Conservation (phyloP, 208 protist genomes). For the Leptomonas pyrrhocoris region DNA sequence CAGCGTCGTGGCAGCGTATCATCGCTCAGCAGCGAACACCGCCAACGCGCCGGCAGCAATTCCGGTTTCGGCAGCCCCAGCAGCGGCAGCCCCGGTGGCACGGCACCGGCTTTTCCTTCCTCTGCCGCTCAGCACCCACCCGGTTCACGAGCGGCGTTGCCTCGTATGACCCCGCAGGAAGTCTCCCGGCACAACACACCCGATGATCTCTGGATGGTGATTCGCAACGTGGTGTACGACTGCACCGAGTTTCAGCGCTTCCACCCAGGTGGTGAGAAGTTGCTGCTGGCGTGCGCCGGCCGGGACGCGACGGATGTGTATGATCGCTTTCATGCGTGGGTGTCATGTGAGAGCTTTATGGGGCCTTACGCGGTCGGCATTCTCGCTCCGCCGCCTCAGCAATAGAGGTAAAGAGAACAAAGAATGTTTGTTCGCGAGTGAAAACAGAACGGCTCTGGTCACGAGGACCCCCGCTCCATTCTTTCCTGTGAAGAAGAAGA, state of each 20-base stretch:
- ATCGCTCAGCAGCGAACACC: slow-evolving; percentile 1
- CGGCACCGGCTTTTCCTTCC: not conserved
- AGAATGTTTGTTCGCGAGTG: no score
- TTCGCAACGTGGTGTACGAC: slow-evolving; percentile 79
- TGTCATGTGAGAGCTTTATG: slow-evolving; percentile 70
- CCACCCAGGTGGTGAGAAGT: slow-evolving; percentile 70
- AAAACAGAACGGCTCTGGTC: no score
- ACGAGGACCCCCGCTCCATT: no score
- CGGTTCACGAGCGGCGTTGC: slow-evolving; percentile 21
- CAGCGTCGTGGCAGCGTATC: slow-evolving; percentile 10
- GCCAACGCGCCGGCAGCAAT: slow-evolving; percentile 1
- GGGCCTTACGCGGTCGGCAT: slow-evolving; percentile 57
- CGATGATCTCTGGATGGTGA: slow-evolving; percentile 81
- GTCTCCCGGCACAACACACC: slow-evolving; percentile 55
- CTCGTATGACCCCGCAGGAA: slow-evolving; percentile 47
- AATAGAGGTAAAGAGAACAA: not conserved
- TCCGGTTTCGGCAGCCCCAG: slow-evolving; percentile 10
- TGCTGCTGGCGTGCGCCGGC: slow-evolving; percentile 65
- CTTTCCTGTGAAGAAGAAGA: no score
- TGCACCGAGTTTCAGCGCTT: slow-evolving; percentile 69
- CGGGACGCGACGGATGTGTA: slow-evolving; percentile 72
- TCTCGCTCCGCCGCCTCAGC: slow-evolving; percentile 10
- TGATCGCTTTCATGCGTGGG: slow-evolving; percentile 71
- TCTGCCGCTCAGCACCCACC: slow-evolving; percentile 10
- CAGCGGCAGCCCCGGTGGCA: not conserved